Evolutionary conservation across 345 rosid species (phyloP), one percentile per base, ranked within the genome.

Genomic region (sweet orange (Citrus sinensis)): DNA sequence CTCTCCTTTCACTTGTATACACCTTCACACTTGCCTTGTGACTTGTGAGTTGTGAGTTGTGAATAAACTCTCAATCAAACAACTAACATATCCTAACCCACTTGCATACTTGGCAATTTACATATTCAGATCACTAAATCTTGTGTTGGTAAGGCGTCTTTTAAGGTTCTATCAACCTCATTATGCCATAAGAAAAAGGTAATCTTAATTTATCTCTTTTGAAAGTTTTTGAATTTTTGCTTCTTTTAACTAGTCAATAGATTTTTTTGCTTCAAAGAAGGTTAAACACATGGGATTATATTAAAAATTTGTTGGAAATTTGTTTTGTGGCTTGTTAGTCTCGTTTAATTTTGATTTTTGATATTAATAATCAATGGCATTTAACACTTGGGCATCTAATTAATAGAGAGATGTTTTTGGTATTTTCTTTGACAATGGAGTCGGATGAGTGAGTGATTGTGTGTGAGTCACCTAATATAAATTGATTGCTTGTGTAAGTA

Each of bases 11-110:
- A 35, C 56, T 62, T 17, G 58, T 17, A 54, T 75, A 27, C 51
- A 66, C 64, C 67, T 74, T 77, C 81, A 62, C 86, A 78, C 69
- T 85, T 73, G 66, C 62, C 80, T 68, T 70, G 69, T 75, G 82
- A 82, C 80, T 63, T 66, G 69, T 75, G 82, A 82, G 75, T 64
- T 70, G 69, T 75, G 82, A 82, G 35, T 67, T 70, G 65, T 75
- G 80, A 82, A 37, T 71, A 2, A 46, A 30, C 61, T 51, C 59
- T 58, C 64, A 66, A 10, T 73, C 80, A 39, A 64, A 4, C 75
- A 24, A 70, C 75, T 14, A 69, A 69, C 56, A 72, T 34, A 34
- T 46, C 77, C 61, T 14, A n/a, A 51, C 14, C 72, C 24, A 37
- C 49, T 58, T 40, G 13, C 55, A 4, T 1, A 34, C 58, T 54